Evolutionary conservation across 2,329 filamentous ascomycete species (phyloP).

Genomic region (Phyllosticta citribraziliensis): DNA sequence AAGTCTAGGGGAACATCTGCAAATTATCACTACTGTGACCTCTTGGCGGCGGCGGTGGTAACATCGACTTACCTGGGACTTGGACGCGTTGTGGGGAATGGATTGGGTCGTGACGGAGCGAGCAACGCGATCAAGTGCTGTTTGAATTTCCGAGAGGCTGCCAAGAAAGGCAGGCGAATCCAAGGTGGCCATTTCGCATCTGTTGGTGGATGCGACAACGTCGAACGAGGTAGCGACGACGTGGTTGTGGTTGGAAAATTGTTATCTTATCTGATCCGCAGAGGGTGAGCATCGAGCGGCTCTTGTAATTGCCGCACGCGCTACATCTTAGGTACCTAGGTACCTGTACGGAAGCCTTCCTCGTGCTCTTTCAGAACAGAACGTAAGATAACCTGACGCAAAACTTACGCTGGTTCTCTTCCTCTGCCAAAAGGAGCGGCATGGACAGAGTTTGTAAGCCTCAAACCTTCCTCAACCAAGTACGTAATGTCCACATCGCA

Average conservation of each 20-base stretch:
- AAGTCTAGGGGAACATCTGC: background rate
- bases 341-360: no score
- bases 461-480: no score
- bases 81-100: background rate
- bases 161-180: background rate
- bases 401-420: no score
- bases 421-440: no score
- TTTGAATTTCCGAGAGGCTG: background rate
- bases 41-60: background rate
- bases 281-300: background rate
- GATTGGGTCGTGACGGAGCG: background rate
- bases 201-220: background rate
- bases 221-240: background rate
- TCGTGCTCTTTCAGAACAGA: no score
- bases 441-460: no score
- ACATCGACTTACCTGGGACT: background rate
- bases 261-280: background rate
- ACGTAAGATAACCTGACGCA: no score
- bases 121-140: background rate
- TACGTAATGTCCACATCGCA: background rate
- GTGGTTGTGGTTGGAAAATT: background rate
- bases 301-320: background rate
- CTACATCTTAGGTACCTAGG: no score
- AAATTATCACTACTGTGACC: constrained; percentile 9
- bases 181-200: background rate